A percentile compares a stretch with the other conserved stretches of the same genome.
These are phyloP conservation scores for Lachnellula cervina DNA, from an alignment of 2,329 filamentous ascomycete genomes.

Conservation along the genomic window DNA sequence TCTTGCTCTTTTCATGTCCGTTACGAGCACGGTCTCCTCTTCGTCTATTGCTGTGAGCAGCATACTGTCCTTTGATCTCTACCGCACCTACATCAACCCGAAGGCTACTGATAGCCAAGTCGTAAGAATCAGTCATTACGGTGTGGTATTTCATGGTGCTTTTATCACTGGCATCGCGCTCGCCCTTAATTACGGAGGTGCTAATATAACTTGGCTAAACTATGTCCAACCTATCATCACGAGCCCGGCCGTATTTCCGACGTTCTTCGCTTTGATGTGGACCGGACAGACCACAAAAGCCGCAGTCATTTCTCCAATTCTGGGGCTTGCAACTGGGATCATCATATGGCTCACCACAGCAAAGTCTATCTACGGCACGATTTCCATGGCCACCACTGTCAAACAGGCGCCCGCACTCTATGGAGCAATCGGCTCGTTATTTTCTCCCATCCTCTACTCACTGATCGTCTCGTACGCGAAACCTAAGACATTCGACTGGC, in stretches of 20 bases:
- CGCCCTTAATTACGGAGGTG: slow-evolving; percentile 44
- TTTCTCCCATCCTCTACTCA: slow-evolving; percentile 41
- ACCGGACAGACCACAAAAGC: slow-evolving; percentile 43
- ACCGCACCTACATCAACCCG: slow-evolving; percentile 46
- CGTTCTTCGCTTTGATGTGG: slow-evolving; percentile 31
- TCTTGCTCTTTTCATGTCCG: slow-evolving; percentile 46
- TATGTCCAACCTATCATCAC: slow-evolving; percentile 15
- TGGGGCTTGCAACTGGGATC: slow-evolving; percentile 47
- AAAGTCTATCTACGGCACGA: slow-evolving; percentile 40
- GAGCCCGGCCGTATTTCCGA: slow-evolving; percentile 28
- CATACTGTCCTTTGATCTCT: slow-evolving; percentile 47
- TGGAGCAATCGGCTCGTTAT: slow-evolving; percentile 45
- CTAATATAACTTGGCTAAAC: slow-evolving; percentile 40
- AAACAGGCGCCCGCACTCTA: slow-evolving; percentile 47
- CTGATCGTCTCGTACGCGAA: slow-evolving; percentile 40
- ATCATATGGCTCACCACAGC: slow-evolving; percentile 49
- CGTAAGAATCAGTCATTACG: slow-evolving; percentile 42
- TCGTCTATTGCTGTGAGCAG: slow-evolving; percentile 47
- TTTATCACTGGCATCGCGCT: slow-evolving; percentile 46
- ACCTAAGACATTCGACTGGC: slow-evolving; percentile 42
- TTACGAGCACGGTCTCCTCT: slow-evolving; percentile 46
- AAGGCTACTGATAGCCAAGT: slow-evolving; percentile 39
- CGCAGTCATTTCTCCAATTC: slow-evolving; percentile 44
- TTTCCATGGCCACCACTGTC: slow-evolving; percentile 45
- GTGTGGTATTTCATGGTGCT: slow-evolving; percentile 41